A percentile compares a stretch with the other conserved stretches of the same genome.
Evolutionary conservation across 2,329 filamentous ascomycete genomes (phyloP).

Genomic region (Furcasterigmium sp.): DNA sequence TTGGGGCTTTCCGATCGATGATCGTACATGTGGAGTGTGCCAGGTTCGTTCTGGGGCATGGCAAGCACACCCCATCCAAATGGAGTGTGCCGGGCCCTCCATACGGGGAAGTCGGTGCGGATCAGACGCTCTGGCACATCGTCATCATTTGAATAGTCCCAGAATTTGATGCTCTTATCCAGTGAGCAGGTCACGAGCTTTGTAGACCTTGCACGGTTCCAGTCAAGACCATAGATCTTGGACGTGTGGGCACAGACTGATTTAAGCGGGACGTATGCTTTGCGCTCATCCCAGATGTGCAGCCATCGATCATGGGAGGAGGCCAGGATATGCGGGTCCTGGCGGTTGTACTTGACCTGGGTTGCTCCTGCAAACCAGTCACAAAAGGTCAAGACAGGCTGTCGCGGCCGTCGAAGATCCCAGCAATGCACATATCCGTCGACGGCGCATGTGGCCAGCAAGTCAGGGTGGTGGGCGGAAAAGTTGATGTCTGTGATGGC

Average conservation of each 20-base stretch:
- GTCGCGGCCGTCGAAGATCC: conserved; percentile 72
- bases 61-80: conserved; percentile 82
- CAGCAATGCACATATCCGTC: conserved; percentile 92
- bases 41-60: conserved; percentile 88
- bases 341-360: conserved; percentile 91
- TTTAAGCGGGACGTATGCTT: conserved; percentile 69
- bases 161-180: conserved; percentile 89
- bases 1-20: conserved; percentile 43
- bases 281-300: conserved; percentile 85
- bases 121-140: conserved; percentile 72
- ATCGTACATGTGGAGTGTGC: conserved; percentile 80
- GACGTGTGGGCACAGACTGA: conserved; percentile 86
- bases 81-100: conserved; percentile 85
- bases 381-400: conserved; percentile 75
- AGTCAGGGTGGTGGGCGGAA: conserved; percentile 84
- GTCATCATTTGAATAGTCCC: conserved; percentile 65
- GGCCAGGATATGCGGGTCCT: conserved; percentile 79
- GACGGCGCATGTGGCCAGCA: conserved; percentile 84
- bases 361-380: conserved; percentile 93
- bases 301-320: conserved; percentile 86
- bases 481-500: conserved; percentile 97
- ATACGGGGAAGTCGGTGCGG: conserved; percentile 78
- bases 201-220: conserved; percentile 73
- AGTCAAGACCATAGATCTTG: conserved; percentile 93
- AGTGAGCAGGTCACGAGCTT: conserved; percentile 83